Evolutionary conservation across 2,329 filamentous ascomycete species (phyloP), one percentile per base, ranked within the genome.

Genomic region (Cytospora mali): DNA sequence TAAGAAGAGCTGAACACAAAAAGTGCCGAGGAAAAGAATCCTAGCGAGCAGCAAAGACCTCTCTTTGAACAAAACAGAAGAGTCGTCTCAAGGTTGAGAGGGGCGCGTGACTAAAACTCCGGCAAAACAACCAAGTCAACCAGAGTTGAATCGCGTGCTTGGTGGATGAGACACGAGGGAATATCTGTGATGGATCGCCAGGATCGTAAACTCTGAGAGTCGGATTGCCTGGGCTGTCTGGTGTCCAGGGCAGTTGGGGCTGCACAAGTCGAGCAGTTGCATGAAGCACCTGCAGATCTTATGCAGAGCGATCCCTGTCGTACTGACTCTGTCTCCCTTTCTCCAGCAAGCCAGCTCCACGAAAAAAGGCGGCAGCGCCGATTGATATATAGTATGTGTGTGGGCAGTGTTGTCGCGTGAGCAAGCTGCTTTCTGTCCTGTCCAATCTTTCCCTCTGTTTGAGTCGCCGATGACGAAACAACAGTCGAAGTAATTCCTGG

Each of bases 91-190:
- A 48, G 29, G 27, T 14, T 33, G 23, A n/a, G 48, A 56, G 39
- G 57, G 49, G 58, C 53, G 58, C 50, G 49, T 60, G 50, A 52
- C 50, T 54, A 60, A 60, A 60, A 60, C 50, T 23, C 35, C 16
- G 48, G 51, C 50, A n/a, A 29, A 25, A 33, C n/a, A 35, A 35
- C 25, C 23, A 52, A 50, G 33, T 23, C 3, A 16, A 25, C 25
- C 25, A 14, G n/a, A 33, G 25, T n/a, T 29, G 31, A 23, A 48
- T 18, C 10, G 23, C 28, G 27, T 16, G 46, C 18, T 35, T 6
- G 49, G 33, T 42, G 58, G 56, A 14, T 42, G 11, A 50, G 58
- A 54, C 35, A 54, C 50, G 58, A 9, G 50, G 58, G 50, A 52
- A 54, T 54, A 29, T 39, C 58, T 48, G 35, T 39, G 35, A n/a